Conservation (phyloP, 305 asterid genomes). For the Fraxinus ornus region DNA sequence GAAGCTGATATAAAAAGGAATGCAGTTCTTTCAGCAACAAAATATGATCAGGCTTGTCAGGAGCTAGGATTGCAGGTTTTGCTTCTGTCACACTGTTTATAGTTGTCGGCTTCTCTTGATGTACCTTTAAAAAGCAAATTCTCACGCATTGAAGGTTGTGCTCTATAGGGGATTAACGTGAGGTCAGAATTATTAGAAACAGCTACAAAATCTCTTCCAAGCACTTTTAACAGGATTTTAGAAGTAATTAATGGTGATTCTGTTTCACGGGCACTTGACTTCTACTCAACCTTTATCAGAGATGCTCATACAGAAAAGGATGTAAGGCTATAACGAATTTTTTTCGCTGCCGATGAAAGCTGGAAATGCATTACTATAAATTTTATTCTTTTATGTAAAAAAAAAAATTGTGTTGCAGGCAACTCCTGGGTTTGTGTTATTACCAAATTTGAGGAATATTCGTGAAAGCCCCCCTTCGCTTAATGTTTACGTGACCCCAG, state of each 20-base stretch:
- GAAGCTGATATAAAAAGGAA: conserved; percentile 93
- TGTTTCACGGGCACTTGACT: conserved; percentile 68
- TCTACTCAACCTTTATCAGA: conserved; percentile 74
- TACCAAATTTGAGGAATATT: conserved; percentile 57
- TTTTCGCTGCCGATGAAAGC: conserved; percentile 4
- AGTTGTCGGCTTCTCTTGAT: background rate
- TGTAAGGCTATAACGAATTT: conserved; percentile 43
- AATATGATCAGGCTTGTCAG: conserved; percentile 93
- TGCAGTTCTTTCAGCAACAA: conserved; percentile 86
- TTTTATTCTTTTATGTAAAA: background rate
- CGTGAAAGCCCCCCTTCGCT: conserved; percentile 71
- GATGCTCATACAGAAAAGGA: conserved; percentile 79
- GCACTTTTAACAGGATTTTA: conserved; percentile 64
- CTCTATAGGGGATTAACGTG: conserved; percentile 75
- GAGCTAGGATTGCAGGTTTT: conserved; percentile 94
- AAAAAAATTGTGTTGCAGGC: conserved; percentile 45
- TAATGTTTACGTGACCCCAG: conserved; percentile 55
- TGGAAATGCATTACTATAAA: conserved; percentile 6
- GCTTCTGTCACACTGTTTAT: conserved; percentile 19
- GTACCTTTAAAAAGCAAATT: conserved; percentile 20
- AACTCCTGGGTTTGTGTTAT: conserved; percentile 43
- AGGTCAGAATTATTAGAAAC: conserved; percentile 78
- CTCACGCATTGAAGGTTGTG: conserved; percentile 8
- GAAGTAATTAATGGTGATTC: conserved; percentile 77
- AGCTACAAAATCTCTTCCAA: conserved; percentile 72